Evolutionary conservation across 2,329 filamentous ascomycete genomes (phyloP).

Genomic region (Purpureocillium lavendulum): DNA sequence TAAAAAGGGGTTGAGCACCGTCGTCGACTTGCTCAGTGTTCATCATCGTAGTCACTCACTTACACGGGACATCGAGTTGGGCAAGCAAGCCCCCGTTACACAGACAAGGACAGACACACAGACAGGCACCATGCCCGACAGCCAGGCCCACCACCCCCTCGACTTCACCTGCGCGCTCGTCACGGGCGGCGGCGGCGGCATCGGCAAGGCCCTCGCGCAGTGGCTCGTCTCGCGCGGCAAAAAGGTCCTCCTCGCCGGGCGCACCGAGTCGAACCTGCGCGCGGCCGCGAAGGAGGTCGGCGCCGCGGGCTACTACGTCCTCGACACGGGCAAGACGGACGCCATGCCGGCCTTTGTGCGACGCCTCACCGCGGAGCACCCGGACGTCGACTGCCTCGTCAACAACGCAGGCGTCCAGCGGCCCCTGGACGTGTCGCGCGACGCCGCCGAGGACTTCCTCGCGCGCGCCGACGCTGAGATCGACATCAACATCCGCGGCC

Average conservation of each 20-base stretch:
- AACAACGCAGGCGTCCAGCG: conserved; percentile 53
- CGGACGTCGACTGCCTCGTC: conserved; percentile 43
- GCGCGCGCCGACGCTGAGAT: conserved; percentile 47
- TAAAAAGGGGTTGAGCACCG: no score
- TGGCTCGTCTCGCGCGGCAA: conserved; percentile 37
- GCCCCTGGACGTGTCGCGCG: conserved; percentile 35
- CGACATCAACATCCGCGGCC: conserved; percentile 48
- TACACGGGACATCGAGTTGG: no score
- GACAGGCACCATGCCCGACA: no score
- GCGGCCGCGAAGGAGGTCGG: conserved; percentile 32
- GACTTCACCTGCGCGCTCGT: conserved; percentile 36
- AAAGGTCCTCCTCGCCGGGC: conserved; percentile 42
- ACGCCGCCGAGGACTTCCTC: conserved; percentile 29
- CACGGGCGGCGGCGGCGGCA: conserved; percentile 43
- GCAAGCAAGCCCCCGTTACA: no score
- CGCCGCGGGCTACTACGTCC: conserved; percentile 39
- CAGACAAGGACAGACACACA: no score
- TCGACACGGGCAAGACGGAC: conserved; percentile 38
- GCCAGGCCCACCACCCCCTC: conserved; percentile 10
- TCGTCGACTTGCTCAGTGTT: no score
- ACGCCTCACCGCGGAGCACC: conserved; percentile 37
- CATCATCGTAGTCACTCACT: no score
- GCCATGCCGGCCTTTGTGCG: conserved; percentile 35
- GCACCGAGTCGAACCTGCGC: conserved; percentile 45
- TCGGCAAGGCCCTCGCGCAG: conserved; percentile 38